Base-by-base conservation (phyloP, 306 rosid species). In the Begonia fuchsioides region DNA sequence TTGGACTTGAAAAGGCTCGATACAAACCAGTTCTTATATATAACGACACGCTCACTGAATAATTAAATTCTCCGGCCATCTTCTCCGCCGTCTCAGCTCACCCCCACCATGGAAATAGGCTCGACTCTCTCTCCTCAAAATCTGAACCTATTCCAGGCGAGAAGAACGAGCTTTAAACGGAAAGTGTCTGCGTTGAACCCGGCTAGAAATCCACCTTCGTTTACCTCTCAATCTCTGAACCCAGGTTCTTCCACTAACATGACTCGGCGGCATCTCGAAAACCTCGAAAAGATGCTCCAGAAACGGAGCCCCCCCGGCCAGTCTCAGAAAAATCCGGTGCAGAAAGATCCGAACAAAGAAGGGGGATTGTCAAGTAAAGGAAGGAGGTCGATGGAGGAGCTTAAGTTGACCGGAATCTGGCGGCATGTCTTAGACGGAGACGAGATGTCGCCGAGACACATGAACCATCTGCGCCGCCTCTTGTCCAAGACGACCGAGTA, bases 381-480 rank as follows among this genome's bases (percentile, higher is more conserved):
- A 2, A 92, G 55, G 14, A 68, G 58, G 17, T 16, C 77, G 0
- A 55, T 92, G 0, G 86, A 79, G 51, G 73, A 74, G 2, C 83
- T 92, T 0, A 77, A 58, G 20, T 20, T 92, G 2, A 75, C 78
- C 0, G 50, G 62, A 18, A 48, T 92, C 0, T 92, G 93, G 95
- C 77, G 87, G 1, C 84, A 75, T 35, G 55, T 70, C 11, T 79
- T 69, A 38, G 72, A 82, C 1, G 65, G 70, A 0, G 98, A 92
- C 1, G 96, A 92, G 35, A 92, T 92, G 81, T 92, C 96, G 0
- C 96, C 96, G 6, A 59, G 86, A 1, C 75, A 92, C 18, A 60
- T 85, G 0, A 78, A 75, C 46, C 82, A 71, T 9, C 69, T 92
- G 1, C 77, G 77, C 52, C 73, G 82, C 1, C 67, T 92, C 3